Evolutionary conservation across 768 basidiomycete species (phyloP), one percentile per base, ranked within the genome.

Genomic region (Obba rivulosa): DNA sequence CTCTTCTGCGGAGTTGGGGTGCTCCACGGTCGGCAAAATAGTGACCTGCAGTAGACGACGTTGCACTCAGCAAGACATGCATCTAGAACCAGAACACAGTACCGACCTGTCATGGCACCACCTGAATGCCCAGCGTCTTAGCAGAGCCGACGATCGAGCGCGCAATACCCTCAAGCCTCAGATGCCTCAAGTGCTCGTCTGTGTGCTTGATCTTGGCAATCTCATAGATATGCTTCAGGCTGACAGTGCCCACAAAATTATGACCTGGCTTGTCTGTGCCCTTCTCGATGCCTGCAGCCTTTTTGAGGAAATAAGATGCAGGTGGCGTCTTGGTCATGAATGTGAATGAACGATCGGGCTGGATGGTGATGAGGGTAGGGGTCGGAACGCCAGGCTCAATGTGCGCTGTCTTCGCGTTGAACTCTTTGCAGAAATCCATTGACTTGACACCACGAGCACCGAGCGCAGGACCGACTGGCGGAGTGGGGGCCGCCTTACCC

Each of bases 391-490:
- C 91, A 16, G 85, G 82, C 53, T 83, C 79, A 34, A 95, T 77
- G 64, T 91, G 85, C 25, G 90, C 85, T 17, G 95, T 97, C 55
- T 85, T 84, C n/a, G 95, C 94, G 63, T 99, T 99, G 73, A 98
- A 99, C 66, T 98, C 93, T 67, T 97, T 99, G 77, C 93, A 96
- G 64, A 99, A 99, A 71, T 99, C 96, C 88, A 98, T 98, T 22
- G 93, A 92, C 70, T 96, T 97, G 57, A 99, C 94, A 59, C 96
- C 96, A 62, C 92, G 83, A 55, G 96, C 95, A 72, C 96, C 96
- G 45, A 99, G 80, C 25, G 94, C 95, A 46, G 95, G 95, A 61
- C 95, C 95, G 44, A 99, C 87, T 8, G 95, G 95, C 48, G 95
- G 95, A 34, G 91, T 88, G 16, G 95, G 94, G 22, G 94, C 86